Conservation (phyloP, 2,329 filamentous ascomycete species). For the Leptographium radiaticola region DNA sequence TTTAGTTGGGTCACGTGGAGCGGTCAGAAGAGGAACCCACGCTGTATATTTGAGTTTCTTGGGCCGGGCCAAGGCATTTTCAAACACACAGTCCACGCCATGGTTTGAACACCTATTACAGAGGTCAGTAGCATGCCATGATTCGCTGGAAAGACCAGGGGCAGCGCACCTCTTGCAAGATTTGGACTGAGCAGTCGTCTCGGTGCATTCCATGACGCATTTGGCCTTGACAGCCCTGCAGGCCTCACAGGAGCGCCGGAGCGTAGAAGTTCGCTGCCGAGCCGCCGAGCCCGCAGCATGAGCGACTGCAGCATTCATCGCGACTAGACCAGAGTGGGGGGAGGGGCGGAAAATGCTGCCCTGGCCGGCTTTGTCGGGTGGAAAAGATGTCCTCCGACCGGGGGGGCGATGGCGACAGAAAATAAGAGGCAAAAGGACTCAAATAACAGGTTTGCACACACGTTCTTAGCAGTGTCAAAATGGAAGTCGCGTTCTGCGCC, state of each 20-base stretch:
- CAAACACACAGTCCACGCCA: constrained; percentile 12
- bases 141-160: neutral
- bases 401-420: too few relatives aligned
- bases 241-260: constrained; percentile 14
- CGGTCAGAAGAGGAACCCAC: constrained; percentile 4
- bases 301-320: neutral
- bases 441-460: too few relatives aligned
- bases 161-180: constrained; percentile 10
- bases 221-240: constrained; percentile 13
- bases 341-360: neutral
- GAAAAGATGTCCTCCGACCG: too few relatives aligned
- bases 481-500: neutral
- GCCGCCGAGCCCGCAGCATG: neutral
- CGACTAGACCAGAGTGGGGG: neutral
- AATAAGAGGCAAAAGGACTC: too few relatives aligned
- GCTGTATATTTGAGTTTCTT: constrained; percentile 11
- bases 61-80: constrained; percentile 13
- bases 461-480: too few relatives aligned
- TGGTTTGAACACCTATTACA: constrained; percentile 9
- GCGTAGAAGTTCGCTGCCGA: constrained; percentile 9
- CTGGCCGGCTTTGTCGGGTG: too few relatives aligned
- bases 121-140: neutral
- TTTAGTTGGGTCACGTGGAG: neutral
- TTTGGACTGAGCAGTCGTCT: constrained; percentile 1
- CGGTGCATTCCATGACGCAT: constrained; percentile 8